Percentiles rank a stretch among this genome's conserved stretches.
Conservation (phyloP, 257 asterid genomes). For the Parsonsia alboflavescens region DNA sequence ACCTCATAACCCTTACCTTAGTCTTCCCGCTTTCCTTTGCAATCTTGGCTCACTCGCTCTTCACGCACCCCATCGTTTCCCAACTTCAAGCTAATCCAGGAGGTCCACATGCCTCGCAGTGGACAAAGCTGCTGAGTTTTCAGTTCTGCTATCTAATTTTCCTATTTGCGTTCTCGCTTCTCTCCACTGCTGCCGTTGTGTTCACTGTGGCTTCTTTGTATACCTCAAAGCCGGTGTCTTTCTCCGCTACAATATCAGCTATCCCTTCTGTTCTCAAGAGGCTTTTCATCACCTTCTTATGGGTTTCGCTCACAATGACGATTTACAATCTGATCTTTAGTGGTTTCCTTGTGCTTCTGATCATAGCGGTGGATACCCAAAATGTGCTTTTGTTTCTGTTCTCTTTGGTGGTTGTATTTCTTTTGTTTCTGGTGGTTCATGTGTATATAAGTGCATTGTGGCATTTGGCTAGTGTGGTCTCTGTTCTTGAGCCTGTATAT, state of each 20-base stretch:
- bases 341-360: slow-evolving; percentile 53
- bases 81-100: slow-evolving; percentile 56
- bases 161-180: slow-evolving; percentile 79
- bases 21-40: slow-evolving; percentile 91
- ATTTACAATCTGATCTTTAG: slow-evolving; percentile 57
- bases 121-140: slow-evolving; percentile 67
- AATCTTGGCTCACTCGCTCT: slow-evolving; percentile 85
- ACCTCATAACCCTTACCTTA: slow-evolving; percentile 63
- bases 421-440: slow-evolving; percentile 68
- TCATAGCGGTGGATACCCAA: slow-evolving; percentile 56
- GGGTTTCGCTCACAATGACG: slow-evolving; percentile 73
- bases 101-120: slow-evolving; percentile 48
- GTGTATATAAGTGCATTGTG: slow-evolving; percentile 83
- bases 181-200: slow-evolving; percentile 89
- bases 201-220: slow-evolving; percentile 91
- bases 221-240: slow-evolving; percentile 81
- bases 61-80: slow-evolving; percentile 68
- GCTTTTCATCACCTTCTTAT: slow-evolving; percentile 66
- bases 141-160: slow-evolving; percentile 78
- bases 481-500: slow-evolving; percentile 75
- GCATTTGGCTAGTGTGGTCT: slow-evolving; percentile 90
- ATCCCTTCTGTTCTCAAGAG: slow-evolving; percentile 77
- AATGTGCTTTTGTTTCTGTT: slow-evolving; percentile 52
- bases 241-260: slow-evolving; percentile 61
- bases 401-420: slow-evolving; percentile 46